Percentiles rank a stretch among this genome's conserved stretches.
Evolutionary conservation across 768 basidiomycete species (phyloP).

Genomic region (Kondoa subrosea): DNA sequence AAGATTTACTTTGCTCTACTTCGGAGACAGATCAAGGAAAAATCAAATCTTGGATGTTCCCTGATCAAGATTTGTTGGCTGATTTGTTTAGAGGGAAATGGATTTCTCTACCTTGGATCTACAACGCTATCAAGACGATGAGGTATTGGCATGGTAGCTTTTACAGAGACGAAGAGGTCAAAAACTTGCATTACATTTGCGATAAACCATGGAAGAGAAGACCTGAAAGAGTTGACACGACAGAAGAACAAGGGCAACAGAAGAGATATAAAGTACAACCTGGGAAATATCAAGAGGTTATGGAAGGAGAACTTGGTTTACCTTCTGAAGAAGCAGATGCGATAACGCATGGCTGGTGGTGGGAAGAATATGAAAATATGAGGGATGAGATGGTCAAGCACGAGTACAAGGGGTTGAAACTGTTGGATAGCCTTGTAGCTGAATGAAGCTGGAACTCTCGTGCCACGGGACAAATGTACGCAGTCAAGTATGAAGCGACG

Average conservation of each 20-base stretch:
- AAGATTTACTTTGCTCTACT: constrained; percentile 42
- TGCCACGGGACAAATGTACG: too few species aligned
- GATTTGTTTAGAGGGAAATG: constrained; percentile 49
- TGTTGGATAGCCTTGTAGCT: background rate
- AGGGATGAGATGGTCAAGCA: background rate
- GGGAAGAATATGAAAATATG: constrained; percentile 1
- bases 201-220: constrained; percentile 61
- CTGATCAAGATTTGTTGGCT: constrained; percentile 83
- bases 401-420: background rate
- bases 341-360: background rate
- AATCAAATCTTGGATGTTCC: constrained; percentile 47
- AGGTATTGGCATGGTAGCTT: constrained; percentile 46
- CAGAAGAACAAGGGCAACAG: background rate
- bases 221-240: background rate
- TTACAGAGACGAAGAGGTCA: constrained; percentile 74
- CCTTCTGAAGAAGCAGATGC: background rate
- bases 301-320: background rate
- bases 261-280: background rate
- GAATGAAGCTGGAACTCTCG: too few species aligned
- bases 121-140: constrained; percentile 74
- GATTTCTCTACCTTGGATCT: constrained; percentile 12
- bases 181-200: constrained; percentile 69
- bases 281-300: background rate
- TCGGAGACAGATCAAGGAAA: constrained; percentile 30
- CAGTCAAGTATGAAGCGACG: too few species aligned